Percentiles rank a stretch among this genome's conserved stretches.
Conservation (phyloP, 2,329 filamentous ascomycete species). For the Pseudocercospora musae region DNA sequence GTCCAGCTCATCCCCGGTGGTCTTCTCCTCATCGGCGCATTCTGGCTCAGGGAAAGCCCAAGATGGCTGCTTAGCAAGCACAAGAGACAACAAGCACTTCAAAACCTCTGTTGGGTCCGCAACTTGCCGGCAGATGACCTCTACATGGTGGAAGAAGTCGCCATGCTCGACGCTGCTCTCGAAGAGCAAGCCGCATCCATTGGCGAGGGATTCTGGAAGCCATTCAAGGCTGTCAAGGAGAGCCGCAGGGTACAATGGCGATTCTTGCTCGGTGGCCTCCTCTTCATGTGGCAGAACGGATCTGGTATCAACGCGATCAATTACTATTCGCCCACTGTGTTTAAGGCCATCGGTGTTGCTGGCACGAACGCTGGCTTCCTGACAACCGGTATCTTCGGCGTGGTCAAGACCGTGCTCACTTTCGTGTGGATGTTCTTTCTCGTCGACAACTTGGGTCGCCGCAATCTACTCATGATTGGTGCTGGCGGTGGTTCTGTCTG, state of each 20-base stretch:
- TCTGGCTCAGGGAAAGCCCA: constrained; percentile 46
- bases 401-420: constrained; percentile 69
- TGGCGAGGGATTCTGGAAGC: constrained; percentile 71
- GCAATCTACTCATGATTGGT: constrained; percentile 64
- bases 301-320: constrained; percentile 76
- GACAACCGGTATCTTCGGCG: constrained; percentile 73
- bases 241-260: constrained; percentile 63
- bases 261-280: constrained; percentile 67
- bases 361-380: constrained; percentile 59
- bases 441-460: constrained; percentile 62
- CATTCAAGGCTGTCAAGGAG: constrained; percentile 57
- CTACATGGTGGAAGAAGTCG: constrained; percentile 72
- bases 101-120: constrained; percentile 60
- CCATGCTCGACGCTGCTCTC: constrained; percentile 66
- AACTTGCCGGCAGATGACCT: constrained; percentile 55
- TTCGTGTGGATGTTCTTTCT: constrained; percentile 67
- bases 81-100: constrained; percentile 40
- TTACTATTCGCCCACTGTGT: constrained; percentile 69
- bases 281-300: constrained; percentile 79
- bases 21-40: constrained; percentile 48
- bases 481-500: constrained; percentile 60
- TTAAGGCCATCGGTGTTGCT: constrained; percentile 61
- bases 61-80: constrained; percentile 46
- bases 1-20: constrained; percentile 67
- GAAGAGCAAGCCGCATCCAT: constrained; percentile 62